Base-by-base conservation (phyloP, 2,329 filamentous ascomycete species). In the Calonectria crousiana region DNA sequence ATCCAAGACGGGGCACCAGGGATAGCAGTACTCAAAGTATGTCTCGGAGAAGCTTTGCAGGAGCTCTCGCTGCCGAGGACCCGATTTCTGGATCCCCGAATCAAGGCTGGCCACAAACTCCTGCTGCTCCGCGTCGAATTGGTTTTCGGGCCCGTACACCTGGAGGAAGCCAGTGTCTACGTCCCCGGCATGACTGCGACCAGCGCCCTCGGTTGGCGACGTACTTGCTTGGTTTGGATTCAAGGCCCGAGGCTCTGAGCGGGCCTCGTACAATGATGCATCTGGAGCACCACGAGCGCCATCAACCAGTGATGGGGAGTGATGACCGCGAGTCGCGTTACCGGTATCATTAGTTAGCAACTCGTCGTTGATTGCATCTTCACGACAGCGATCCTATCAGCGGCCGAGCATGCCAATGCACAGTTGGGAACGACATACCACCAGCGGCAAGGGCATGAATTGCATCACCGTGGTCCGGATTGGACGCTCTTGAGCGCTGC, bases 1-100 rank as follows among this genome's bases (percentile, higher is more conserved):
- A 52, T 87, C 84, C 2, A 87, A 78, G 0, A 87, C 83, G 2
- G 86, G 86, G 72, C 85, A 87, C 84, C 85, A 87, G 1, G 85
- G 72, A 52, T 86, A 86, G 67, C 84, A 86, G 70, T 86, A 86
- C 64, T 86, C 84, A 36, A 82, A 84, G 38, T 87, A 87, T 0
- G 85, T 87, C 41, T 87, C 86, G 4, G 82, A 80, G 71, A 86
- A 87, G 34, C 82, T 85, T 58, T 86, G 82, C 53, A 84, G 83
- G 0, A 87, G 79, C 9, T 83, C 77, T 8, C 75, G 74, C 9
- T 79, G 77, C 0, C 69, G 56, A 3, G 77, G 72, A 4, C 77
- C 77, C 0, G 80, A 76, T 3, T 74, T 64, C 18, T 72, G 71
- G 18, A 77, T 70, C 13, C 78, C 78, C 4, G 76, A 76, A 10